phyloP scores from a whole-genome alignment of 108 stramenopile species.

The Skeletonema tropicum region DNA sequence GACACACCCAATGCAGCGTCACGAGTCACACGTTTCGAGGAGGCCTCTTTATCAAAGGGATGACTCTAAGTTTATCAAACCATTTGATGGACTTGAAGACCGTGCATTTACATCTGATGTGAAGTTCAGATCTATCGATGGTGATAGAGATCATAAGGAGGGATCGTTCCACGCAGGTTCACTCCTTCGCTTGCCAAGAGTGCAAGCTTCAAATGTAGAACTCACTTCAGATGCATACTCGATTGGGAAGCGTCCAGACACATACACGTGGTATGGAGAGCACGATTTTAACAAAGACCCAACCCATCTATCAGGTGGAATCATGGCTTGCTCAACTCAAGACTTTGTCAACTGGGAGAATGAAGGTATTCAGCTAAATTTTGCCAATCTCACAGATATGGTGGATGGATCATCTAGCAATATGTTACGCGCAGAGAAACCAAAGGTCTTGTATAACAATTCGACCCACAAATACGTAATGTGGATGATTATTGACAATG shows the following conservation, averaged over 20 bases:
- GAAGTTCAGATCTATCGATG: conserved; percentile 28
- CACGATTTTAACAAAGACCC: conserved; percentile 41
- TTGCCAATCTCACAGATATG: conserved; percentile 83
- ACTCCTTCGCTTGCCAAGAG: conserved; percentile 41
- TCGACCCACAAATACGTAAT: conserved; percentile 73
- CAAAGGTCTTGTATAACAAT: conserved; percentile 72
- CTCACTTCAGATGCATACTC: conserved; percentile 1
- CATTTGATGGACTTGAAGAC: conserved; percentile 68
- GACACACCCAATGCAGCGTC: conserved; percentile 55
- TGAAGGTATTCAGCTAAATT: conserved; percentile 83
- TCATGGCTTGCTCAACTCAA: conserved; percentile 81
- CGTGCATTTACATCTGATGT: conserved; percentile 58
- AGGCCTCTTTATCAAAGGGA: conserved; percentile 33
- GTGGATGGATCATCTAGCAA: conserved; percentile 44
- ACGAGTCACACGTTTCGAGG: conserved; percentile 68
- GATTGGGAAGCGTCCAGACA: conserved; percentile 33
- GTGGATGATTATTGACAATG: conserved; percentile 82
- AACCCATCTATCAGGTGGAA: conserved; percentile 47
- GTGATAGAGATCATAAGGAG: conserved; percentile 42
- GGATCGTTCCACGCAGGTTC: conserved; percentile 61
- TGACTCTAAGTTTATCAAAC: conserved; percentile 32
- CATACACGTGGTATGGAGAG: conserved; percentile 76
- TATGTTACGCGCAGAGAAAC: conserved; percentile 55
- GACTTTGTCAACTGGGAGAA: conserved; percentile 77
- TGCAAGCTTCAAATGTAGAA: conserved; percentile 5